Conservation (phyloP, 2,329 filamentous ascomycete species). For the Didymella segeticola region DNA sequence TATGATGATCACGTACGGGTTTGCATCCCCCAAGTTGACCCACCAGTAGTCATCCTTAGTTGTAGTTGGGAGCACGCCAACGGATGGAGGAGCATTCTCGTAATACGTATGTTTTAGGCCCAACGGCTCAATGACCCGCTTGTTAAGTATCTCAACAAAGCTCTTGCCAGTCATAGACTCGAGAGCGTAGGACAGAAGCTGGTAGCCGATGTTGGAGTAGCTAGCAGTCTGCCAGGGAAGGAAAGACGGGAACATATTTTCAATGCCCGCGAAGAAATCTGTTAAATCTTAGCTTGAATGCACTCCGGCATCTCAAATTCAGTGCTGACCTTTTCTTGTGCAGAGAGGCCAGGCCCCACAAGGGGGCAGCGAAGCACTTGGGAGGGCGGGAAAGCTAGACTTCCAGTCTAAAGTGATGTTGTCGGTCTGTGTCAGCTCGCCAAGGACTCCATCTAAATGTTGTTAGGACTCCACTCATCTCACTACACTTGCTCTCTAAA, state of each 20-base stretch:
- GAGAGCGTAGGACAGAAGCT: slow-evolving; percentile 47
- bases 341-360: slow-evolving; percentile 35
- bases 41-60: slow-evolving; percentile 30
- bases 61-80: slow-evolving; percentile 48
- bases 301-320: not conserved
- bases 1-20: slow-evolving; percentile 21
- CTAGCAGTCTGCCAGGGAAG: slow-evolving; percentile 41
- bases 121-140: slow-evolving; percentile 50
- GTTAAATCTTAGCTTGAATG: too few species aligned
- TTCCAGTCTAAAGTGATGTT: slow-evolving; percentile 23
- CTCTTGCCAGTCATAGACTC: slow-evolving; percentile 50
- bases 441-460: slow-evolving; percentile 40
- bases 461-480: slow-evolving; percentile 37
- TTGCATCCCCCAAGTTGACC: slow-evolving; percentile 29
- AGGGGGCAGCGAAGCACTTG: slow-evolving; percentile 19
- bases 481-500: not conserved
- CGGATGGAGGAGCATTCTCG: slow-evolving; percentile 31
- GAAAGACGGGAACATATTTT: slow-evolving; percentile 42
- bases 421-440: slow-evolving; percentile 31
- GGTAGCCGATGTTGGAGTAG: slow-evolving; percentile 49
- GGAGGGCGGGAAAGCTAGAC: slow-evolving; percentile 24
- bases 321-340: slow-evolving; percentile 24
- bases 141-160: slow-evolving; percentile 45
- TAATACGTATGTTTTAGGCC: slow-evolving; percentile 49
- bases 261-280: slow-evolving; percentile 48